Base-by-base conservation (phyloP, 169 alveolate species). In the Condylostoma magnum region DNA sequence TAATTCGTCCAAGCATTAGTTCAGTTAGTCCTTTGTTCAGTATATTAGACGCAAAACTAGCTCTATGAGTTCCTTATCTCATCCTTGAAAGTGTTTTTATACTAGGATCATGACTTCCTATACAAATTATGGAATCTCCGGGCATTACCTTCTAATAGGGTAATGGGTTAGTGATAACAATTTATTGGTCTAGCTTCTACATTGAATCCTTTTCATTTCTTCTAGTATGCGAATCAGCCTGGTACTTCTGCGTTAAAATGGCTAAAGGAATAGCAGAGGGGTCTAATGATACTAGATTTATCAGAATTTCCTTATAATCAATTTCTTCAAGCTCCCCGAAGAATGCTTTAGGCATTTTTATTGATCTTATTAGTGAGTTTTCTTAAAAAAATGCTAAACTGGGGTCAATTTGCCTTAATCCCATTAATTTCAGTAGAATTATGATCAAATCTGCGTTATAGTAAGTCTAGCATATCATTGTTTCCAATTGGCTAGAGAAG, bases 341-440 rank as follows among this genome's bases (percentile, higher is more conserved):
- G n/a, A 41, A 10, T 10, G 48, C 15, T 10, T 15, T 41, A 15
- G 73, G 73, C 33, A 63, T 22, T 63, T 63, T 44, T 41, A 63
- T 63, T 41, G 73, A 27, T 6, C 60, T 20, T 18, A 63, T 63
- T 15, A 20, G 38, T 43, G 73, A 63, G 43, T 63, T 63, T 43
- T 63, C 58, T 44, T 22, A 31, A 46, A 43, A 20, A n/a, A 15
- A n/a, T 41, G 38, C 46, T 63, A n/a, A n/a, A n/a, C n/a, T n/a
- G n/a, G n/a, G n/a, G n/a, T 63, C 44, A 43, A 22, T 20, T 0
- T 2, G 12, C n/a, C 22, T 33, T 15, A 63, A 15, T 3, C 69
- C 69, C 3, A 57, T 57, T 2, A 63, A 34, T 20, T 33, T 63
- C 5, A 20, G 12, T 6, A 63, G 15, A 4, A 63, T 20, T 15